Base-by-base conservation (phyloP, 2,329 filamentous ascomycete genomes). In the Simplicillium sp. region DNA sequence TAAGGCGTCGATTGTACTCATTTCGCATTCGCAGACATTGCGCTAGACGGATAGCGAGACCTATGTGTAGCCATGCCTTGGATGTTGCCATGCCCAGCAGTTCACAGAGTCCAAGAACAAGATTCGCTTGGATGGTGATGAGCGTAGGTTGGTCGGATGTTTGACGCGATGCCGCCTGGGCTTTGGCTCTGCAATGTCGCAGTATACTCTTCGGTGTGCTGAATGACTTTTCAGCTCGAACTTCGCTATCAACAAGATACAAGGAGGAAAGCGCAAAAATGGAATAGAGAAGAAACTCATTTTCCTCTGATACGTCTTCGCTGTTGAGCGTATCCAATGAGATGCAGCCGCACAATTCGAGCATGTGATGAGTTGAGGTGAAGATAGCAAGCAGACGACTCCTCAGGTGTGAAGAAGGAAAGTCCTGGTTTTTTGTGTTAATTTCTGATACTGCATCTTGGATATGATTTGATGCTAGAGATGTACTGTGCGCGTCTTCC, bases 11-110 rank as follows among this genome's bases (percentile, higher is more conserved):
- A 11, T 39, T 39, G 29, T 39, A 13, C 18, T 39, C 37, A 14
- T 31, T 29, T 28, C 37, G 8, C 37, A 39, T 39, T 12, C 37
- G 37, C 16, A 39, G 37, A 9, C 29, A 18, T 13, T 39, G 37
- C 4, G 37, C 37, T 28, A 39, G 31, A 17, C 37, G 37, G 12
- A 39, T 39, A 7, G 37, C 37, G 3, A 39, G 37, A 9, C 37
- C 37, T 17, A 39, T 39, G 14, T 39, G 37, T 17, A 39, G 37
- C 37, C 37, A 39, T 5, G 37, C 37, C 14, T 39, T 39, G 16
- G 37, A 39, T 13, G 37, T 39, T 16, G 37, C 37, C 37, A 39
- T 39, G 14, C 29, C 33, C 15, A 39, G 15, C 16, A 39, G 37
- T 17, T 39, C 37, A 17, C 37, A 33, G 17, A 39, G 37, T 4